A percentile compares a stretch with the other conserved stretches of the same genome.
Evolutionary conservation across 805 yeast genomes (phyloP).

Genomic region (Lachancea waltii): DNA sequence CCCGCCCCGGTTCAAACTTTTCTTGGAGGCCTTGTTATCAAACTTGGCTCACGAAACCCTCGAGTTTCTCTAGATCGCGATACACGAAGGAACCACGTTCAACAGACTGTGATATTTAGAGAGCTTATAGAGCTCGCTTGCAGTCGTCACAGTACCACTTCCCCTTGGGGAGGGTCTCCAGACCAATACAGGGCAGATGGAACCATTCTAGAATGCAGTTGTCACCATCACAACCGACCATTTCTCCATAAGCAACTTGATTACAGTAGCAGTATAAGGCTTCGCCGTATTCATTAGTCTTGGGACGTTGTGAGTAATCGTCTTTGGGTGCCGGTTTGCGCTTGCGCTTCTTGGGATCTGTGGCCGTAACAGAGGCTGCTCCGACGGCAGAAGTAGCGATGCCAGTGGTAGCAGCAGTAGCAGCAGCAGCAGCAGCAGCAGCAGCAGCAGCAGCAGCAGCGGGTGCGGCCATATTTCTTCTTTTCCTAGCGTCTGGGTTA

Average conservation of each 20-base stretch:
- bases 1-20: not conserved
- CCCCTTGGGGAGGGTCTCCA: constrained; percentile 79
- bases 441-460: constrained; percentile 10
- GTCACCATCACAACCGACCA: constrained; percentile 98
- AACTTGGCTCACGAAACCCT: no score
- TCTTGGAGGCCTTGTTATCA: not conserved
- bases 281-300: constrained; percentile 43
- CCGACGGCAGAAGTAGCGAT: constrained; percentile 13
- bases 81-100: no score
- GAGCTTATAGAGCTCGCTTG: constrained; percentile 16
- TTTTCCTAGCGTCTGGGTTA: constrained; percentile 8
- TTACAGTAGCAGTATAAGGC: constrained; percentile 94
- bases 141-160: constrained; percentile 79
- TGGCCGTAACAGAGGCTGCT: constrained; percentile 1
- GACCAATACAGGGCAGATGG: constrained; percentile 87
- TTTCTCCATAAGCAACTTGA: constrained; percentile 95
- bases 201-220: constrained; percentile 92
- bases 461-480: constrained; percentile 9
- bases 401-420: constrained; percentile 10
- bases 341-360: constrained; percentile 10
- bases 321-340: constrained; percentile 9
- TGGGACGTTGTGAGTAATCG: constrained; percentile 8
- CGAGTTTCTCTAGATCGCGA: no score
- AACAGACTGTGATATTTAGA: no score
- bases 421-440: constrained; percentile 11